Base-by-base conservation (phyloP, 495 filamentous ascomycete species). In the Hypoxylon fragiforme region DNA sequence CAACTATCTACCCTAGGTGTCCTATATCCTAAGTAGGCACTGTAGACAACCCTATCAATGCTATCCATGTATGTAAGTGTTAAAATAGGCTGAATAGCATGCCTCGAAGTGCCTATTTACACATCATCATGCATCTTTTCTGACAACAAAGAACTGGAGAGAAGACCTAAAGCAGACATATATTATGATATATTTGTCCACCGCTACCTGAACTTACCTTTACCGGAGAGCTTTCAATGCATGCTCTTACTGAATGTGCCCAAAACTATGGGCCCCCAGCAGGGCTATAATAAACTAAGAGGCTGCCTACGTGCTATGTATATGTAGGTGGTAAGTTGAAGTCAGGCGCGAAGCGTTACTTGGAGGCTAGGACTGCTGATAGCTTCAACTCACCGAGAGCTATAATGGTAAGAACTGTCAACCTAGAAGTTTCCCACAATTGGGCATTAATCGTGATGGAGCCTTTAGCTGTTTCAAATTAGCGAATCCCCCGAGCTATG, bases 401-500 rank as follows among this genome's bases (percentile, higher is more conserved):
- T n/a, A 55, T 16, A 43, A 44, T 36, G 20, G 38, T 28, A 28
- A 38, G 18, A 35, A 44, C 28, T 26, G 31, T 24, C 41, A 45
- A n/a, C n/a, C n/a, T n/a, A n/a, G n/a, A 34, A 8, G 36, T n/a
- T 21, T 61, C 50, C 41, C 38, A 42, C 58, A 62, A 50, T 69
- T 64, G 63, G 61, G 58, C 58, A 69, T 69, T 62, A 63, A 65
- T 63, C 51, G 54, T 54, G 50, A 62, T 56, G 44, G 57, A 50
- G 49, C 57, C 50, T 67, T 38, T 42, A 30, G 45, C 37, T 53
- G 66, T 69, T 69, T 69, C 66, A 67, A 61, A 62, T 63, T 57
- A 55, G 56, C 60, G 61, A 66, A 49, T 50, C 51, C 50, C 52
- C 50, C 43, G 28, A 8, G 24, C 64, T 62, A 67, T 55, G 19